phyloP scores from a whole-genome alignment of 139 green algal species.

The Tetraselmis striata region DNA sequence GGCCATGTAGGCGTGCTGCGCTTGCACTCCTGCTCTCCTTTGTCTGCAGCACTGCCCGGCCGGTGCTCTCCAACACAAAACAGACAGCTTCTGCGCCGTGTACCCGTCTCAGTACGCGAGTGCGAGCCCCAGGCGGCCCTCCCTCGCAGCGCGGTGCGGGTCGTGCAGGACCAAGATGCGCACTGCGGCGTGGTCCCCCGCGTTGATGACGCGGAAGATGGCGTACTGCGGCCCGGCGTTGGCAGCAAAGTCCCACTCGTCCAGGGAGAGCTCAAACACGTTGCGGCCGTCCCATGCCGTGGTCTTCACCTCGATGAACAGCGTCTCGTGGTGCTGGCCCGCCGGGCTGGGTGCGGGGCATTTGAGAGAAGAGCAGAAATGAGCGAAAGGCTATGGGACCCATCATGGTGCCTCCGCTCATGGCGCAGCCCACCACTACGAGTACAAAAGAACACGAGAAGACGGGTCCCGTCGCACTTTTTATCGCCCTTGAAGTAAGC shows the following conservation, averaged over 20 bases:
- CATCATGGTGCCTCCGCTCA: too few relatives aligned
- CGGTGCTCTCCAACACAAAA: too few relatives aligned
- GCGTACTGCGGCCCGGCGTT: conserved; percentile 9
- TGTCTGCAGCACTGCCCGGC: too few relatives aligned
- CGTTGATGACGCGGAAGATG: conserved; percentile 10
- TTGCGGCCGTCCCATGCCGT: conserved; percentile 8
- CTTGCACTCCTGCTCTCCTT: too few relatives aligned
- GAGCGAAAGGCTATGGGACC: too few relatives aligned
- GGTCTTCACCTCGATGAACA: conserved; percentile 18
- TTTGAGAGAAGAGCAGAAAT: too few relatives aligned
- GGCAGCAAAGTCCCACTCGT: conserved; percentile 18
- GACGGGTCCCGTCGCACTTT: too few relatives aligned
- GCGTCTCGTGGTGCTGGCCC: background rate
- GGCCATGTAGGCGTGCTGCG: too few relatives aligned
- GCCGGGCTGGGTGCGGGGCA: background rate
- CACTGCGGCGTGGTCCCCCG: background rate
- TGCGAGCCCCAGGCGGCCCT: background rate
- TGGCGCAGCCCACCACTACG: too few relatives aligned
- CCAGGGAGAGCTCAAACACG: conserved; percentile 16
- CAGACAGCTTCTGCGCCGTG: too few relatives aligned
- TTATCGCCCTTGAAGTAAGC: too few relatives aligned
- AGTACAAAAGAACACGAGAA: too few relatives aligned
- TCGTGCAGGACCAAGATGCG: conserved; percentile 1
- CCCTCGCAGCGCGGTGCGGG: background rate
- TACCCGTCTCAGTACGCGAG: conserved; percentile 1